Base-by-base conservation (phyloP, 345 rosid species). In the Crucihimalaya himalaica region DNA sequence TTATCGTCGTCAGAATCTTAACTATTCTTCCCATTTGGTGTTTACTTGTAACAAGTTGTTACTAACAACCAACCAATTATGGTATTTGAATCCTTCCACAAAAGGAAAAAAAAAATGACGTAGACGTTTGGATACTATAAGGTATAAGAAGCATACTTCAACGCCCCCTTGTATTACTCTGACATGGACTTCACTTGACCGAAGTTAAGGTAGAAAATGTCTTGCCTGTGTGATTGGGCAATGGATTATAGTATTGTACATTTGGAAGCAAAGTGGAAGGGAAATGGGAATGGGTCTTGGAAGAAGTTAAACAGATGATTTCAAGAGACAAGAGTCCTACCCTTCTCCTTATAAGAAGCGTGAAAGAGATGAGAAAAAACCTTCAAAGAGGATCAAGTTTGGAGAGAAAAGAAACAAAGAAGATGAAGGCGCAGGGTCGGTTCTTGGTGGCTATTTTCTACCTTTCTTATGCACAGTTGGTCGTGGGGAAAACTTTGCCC, bases 401-500 rank as follows among this genome's bases (percentile, higher is more conserved):
- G 2, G 37, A 50, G 21, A 71, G 54, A 77, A 11, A 46, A 42
- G n/a, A 57, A 19, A 67, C 12, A 8, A 21, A 48, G 28, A 40
- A 14, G 54, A 62, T 62, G 79, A 48, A 57, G 43, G 7, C 35
- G 70, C 56, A 29, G 16, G 58, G 51, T 31, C 28, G 65, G 29
- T 18, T 80, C 21, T 52, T 63, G 20, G 47, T 63, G 18, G 42
- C 76, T 57, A 6, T 42, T n/a, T 54, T 54, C 8, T 37, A 0
- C 13, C 23, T 56, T 1, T 1, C 25, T 4, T 56, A 14, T 20
- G 15, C 0, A 2, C 56, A 57, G 32, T 8, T 56, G 32, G 55
- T 69, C 11, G 57, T 43, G 55, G 73, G 40, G 20, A 35, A 77
- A 35, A 1, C 70, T 5, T 16, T 21, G 14, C 61, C 8, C 0